Conservation (phyloP, 1,139 yeast species). For the Nakaseomyces bracarensis region DNA sequence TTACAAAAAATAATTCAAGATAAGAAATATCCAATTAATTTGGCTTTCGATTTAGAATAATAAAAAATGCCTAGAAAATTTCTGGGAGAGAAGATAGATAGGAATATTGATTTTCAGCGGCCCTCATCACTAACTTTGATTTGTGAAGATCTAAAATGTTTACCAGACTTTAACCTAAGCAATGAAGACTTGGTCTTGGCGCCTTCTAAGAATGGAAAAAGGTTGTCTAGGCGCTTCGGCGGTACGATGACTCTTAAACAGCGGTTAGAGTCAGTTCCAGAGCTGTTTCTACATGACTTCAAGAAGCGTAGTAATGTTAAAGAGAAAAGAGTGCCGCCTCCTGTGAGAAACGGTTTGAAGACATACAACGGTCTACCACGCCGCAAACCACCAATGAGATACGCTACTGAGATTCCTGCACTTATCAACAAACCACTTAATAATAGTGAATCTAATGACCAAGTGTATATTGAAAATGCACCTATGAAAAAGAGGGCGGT, state of each 20-base stretch:
- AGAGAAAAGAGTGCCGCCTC: neutral
- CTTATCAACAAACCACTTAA: neutral
- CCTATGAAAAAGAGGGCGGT: neutral
- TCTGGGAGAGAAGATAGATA: conserved; percentile 26
- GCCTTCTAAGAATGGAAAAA: conserved; percentile 10
- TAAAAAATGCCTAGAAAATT: conserved; percentile 30
- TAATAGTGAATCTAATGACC: neutral
- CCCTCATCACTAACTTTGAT: conserved; percentile 29
- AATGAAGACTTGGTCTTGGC: conserved; percentile 6
- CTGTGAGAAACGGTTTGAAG: neutral
- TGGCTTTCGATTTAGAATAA: too few species aligned
- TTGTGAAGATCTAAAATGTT: conserved; percentile 20
- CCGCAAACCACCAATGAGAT: neutral
- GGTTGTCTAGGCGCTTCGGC: conserved; percentile 23
- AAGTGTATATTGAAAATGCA: neutral
- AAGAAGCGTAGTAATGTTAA: conserved; percentile 12
- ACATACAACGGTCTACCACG: neutral
- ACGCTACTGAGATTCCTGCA: neutral
- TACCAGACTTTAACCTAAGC: conserved; percentile 17
- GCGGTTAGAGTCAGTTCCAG: conserved; percentile 30
- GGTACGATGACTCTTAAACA: conserved; percentile 26
- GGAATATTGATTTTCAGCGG: conserved; percentile 23
- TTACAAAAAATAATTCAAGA: too few species aligned
- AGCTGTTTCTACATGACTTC: conserved; percentile 23
- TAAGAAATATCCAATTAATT: too few species aligned